Evolutionary conservation across 805 yeast species (phyloP), one percentile per base, ranked within the genome.

Genomic region (Wickerhamiella kurtzmanii): DNA sequence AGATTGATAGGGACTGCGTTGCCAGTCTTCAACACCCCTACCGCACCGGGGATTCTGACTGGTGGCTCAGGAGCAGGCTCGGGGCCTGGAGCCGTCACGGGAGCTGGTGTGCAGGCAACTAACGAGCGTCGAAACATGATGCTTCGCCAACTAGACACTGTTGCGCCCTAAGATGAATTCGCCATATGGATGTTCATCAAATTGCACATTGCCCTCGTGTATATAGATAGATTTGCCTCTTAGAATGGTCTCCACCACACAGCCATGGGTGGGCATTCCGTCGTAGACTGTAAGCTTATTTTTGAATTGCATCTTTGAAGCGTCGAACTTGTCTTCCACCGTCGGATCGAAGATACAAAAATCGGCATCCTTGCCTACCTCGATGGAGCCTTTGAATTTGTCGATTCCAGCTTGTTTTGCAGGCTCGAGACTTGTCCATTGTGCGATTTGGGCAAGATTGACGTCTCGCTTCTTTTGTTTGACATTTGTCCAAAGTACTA

Each of bases 251-350:
- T 82, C 88, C 44, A 79, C 67, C 5, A 88, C 94, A 49, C 78
- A 71, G 20, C 97, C 96, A 37, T 63, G 65, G 50, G 86, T 67
- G 44, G 69, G 62, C 66, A 68, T 69, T 3, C 94, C 94, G 57
- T 84, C 72, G 60, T 85, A 89, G 0, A 95, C 95, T 1, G 95
- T 83, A 46, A 89, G 64, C 63, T 87, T 88, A 69, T 88, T 89
- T 56, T 85, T 87, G 70, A 83, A 89, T 54, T 64, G 74, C 58
- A 66, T 51, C 39, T 59, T 51, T 22, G 53, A 41, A n/a, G 64
- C 59, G 38, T 64, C 64, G 45, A 63, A 51, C 9, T 44, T 52
- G 28, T 83, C 76, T 40, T 72, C 67, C 18, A 69, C 69, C 11
- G 69, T 69, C 4, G 84, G 77, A 60, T 89, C 94, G 59, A 89